phyloP scores from a whole-genome alignment of 257 asterid species.

The Petunia secreta region DNA sequence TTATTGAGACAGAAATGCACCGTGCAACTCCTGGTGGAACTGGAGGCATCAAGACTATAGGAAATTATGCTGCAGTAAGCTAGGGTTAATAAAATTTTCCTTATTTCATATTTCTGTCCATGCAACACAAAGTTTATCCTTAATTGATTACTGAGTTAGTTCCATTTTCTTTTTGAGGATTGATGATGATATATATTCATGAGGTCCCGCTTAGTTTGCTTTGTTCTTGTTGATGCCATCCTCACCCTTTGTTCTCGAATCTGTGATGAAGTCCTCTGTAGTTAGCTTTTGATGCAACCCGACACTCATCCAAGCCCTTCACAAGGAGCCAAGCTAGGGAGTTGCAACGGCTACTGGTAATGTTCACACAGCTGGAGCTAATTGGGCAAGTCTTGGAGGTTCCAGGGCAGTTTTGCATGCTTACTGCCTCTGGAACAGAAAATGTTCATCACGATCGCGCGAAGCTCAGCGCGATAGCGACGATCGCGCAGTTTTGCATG shows the following conservation, averaged over 20 bases:
- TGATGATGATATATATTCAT: background rate
- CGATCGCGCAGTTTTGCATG: no score
- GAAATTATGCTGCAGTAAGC: constrained; percentile 95
- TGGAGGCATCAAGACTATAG: constrained; percentile 94
- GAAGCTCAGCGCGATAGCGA: no score
- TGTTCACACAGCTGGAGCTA: no score
- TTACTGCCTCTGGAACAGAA: no score
- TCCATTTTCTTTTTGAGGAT: background rate
- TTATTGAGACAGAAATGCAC: constrained; percentile 92
- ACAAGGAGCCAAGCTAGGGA: no score
- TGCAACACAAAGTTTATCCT: background rate
- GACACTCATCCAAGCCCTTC: no score
- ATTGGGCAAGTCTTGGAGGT: no score
- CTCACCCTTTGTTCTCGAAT: background rate
- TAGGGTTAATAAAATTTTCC: background rate
- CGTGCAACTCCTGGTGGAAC: constrained; percentile 99
- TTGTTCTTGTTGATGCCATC: background rate
- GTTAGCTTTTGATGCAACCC: background rate
- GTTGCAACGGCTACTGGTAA: no score
- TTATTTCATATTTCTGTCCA: background rate
- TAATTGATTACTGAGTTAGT: background rate
- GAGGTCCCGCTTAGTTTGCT: background rate
- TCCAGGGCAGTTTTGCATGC: no score
- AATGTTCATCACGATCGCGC: no score
- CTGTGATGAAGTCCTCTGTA: background rate